Percentiles rank a stretch among this genome's conserved stretches.
Conservation (phyloP, 2,329 filamentous ascomycete genomes). For the Stagonosporopsis cucurbitacearum region DNA sequence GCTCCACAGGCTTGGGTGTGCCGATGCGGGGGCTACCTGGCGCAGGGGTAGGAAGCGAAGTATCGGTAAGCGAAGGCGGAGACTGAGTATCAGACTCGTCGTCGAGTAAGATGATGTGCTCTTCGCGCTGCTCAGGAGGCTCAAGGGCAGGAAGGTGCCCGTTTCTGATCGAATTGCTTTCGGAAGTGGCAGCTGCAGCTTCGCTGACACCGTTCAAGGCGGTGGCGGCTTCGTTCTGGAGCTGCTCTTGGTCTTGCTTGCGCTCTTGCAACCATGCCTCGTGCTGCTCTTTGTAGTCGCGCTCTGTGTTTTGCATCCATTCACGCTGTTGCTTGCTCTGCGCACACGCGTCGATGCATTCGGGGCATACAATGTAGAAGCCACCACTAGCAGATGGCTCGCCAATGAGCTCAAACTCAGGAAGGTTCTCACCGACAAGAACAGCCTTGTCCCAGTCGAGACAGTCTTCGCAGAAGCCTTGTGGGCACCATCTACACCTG, state of each 20-base stretch:
- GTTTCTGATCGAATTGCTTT: not conserved
- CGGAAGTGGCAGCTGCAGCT: not conserved
- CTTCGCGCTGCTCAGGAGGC: slow-evolving; percentile 2
- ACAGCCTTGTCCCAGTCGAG: slow-evolving; percentile 59
- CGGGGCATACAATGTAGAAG: slow-evolving; percentile 61
- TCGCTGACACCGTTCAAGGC: not conserved
- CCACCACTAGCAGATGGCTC: slow-evolving; percentile 53
- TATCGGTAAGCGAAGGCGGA: slow-evolving; percentile 37
- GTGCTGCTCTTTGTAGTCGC: slow-evolving; percentile 32
- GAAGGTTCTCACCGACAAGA: slow-evolving; percentile 60
- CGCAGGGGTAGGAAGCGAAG: slow-evolving; percentile 33
- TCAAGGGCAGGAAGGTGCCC: not conserved
- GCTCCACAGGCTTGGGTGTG: slow-evolving; percentile 27
- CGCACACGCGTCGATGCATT: slow-evolving; percentile 43
- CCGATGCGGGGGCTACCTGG: slow-evolving; percentile 28
- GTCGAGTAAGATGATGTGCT: slow-evolving; percentile 12
- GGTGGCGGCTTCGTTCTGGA: slow-evolving; percentile 22
- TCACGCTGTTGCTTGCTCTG: slow-evolving; percentile 28
- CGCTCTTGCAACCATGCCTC: slow-evolving; percentile 29
- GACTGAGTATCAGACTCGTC: slow-evolving; percentile 25
- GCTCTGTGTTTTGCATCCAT: slow-evolving; percentile 35
- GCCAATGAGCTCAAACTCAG: slow-evolving; percentile 60
- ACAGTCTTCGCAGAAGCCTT: slow-evolving; percentile 66
- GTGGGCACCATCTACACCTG: slow-evolving; percentile 63
- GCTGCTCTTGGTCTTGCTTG: slow-evolving; percentile 20